Conservation (phyloP, 2,329 filamentous ascomycete species). For the Penicillium sp. region DNA sequence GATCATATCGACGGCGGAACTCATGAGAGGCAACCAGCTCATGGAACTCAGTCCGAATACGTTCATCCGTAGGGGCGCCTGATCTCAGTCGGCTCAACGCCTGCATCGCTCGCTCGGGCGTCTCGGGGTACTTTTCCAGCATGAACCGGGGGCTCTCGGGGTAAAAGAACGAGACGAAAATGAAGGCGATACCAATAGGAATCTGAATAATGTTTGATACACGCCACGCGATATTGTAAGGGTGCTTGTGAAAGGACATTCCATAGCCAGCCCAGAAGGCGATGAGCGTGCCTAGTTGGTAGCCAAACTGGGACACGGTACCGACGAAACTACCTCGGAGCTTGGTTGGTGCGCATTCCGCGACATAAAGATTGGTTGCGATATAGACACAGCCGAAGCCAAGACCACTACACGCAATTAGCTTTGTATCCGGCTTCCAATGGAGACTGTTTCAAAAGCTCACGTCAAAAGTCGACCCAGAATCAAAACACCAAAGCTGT, state of each 20-base stretch:
- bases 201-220: conserved; percentile 46
- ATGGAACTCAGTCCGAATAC: conserved; percentile 38
- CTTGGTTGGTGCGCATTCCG: conserved; percentile 43
- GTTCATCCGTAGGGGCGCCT: conserved; percentile 30
- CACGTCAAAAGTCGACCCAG: conserved; percentile 43
- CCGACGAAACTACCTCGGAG: conserved; percentile 44
- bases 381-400: conserved; percentile 47
- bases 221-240: conserved; percentile 47
- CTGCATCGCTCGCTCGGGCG: conserved; percentile 31
- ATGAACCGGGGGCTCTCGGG: conserved; percentile 39
- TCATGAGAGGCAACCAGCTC: conserved; percentile 39
- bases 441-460: conserved; percentile 3
- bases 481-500: conserved; percentile 44
- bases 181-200: conserved; percentile 41
- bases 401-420: conserved; percentile 31
- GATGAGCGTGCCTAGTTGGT: conserved; percentile 42
- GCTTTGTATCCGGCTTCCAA: not conserved
- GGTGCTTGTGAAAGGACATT: conserved; percentile 44
- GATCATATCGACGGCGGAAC: conserved; percentile 32
- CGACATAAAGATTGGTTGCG: conserved; percentile 45
- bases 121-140: conserved; percentile 38
- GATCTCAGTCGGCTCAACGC: conserved; percentile 35
- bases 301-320: conserved; percentile 39
- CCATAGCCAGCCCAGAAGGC: conserved; percentile 49
- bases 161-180: conserved; percentile 41